Base-by-base conservation (phyloP, 2,329 filamentous ascomycete species). In the Fusarium heterosporum region DNA sequence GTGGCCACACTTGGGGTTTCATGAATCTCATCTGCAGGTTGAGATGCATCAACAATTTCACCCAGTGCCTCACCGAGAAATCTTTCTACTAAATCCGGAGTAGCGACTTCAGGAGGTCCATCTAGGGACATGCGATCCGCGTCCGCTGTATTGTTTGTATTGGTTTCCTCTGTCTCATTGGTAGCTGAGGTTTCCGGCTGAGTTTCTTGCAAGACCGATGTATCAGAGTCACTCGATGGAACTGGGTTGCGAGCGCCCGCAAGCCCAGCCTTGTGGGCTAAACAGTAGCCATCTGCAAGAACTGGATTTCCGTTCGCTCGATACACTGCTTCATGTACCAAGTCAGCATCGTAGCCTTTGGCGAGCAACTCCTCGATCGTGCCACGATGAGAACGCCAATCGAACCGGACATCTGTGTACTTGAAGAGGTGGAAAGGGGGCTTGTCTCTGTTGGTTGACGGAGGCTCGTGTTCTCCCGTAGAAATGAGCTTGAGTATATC, bases 401-500 rank as follows among this genome's bases (percentile, higher is more conserved):
- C 75, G 68, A 87, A 88, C 3, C 78, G 77, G 2, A 76, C 73
- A 41, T 78, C 74, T 5, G 77, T 78, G 26, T 80, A 78, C 58
- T 83, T 81, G 69, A 87, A 81, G 22, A 84, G 75, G 16, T 74
- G 70, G 50, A 79, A 78, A 2, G 75, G 66, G 8, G 69, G 54
- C 50, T 88, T 87, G 48, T 93, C 90, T 11, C 84, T 88, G 3
- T 72, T 73, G 82, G 89, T 74, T 83, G 85, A 73, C 84, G 91
- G 60, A 10, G 82, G 78, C 76, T 99, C 96, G 55, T 87, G 84
- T 54, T 97, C 93, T n/a, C 87, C 91, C 58, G 89, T 85, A 12
- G 93, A 85, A 16, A 96, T 89, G 7, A 87, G 87, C 70, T 92
- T 92, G 57, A 99, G 82, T 45, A 97, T 95, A 30, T 93, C 91